Conservation (phyloP, 768 basidiomycete genomes). For the Suillus alpinus region DNA sequence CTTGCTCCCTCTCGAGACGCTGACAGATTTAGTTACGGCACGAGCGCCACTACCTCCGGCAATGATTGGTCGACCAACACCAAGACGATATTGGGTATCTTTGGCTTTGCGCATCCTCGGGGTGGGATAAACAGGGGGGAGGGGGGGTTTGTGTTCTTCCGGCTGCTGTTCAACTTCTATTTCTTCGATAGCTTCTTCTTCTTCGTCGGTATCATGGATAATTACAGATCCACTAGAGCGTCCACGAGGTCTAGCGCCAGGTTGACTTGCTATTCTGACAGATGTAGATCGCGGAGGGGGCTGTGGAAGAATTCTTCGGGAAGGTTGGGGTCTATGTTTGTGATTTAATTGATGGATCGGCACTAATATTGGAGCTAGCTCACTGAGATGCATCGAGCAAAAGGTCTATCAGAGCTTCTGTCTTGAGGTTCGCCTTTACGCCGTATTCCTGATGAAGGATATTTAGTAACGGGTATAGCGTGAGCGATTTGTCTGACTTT, state of each 20-base stretch:
- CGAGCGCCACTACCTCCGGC: constrained; percentile 70
- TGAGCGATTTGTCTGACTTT: constrained; percentile 43
- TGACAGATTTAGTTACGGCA: constrained; percentile 57
- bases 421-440: constrained; percentile 80
- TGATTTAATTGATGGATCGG: constrained; percentile 35
- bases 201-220: constrained; percentile 43
- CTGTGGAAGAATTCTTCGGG: constrained; percentile 19
- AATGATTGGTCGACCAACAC: constrained; percentile 65
- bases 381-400: constrained; percentile 52
- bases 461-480: constrained; percentile 13
- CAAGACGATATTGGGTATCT: constrained; percentile 65
- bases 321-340: constrained; percentile 23
- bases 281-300: constrained; percentile 29
- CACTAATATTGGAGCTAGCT: constrained; percentile 33
- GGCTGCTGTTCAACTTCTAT: constrained; percentile 20
- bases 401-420: constrained; percentile 74
- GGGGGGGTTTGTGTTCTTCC: constrained; percentile 12
- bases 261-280: constrained; percentile 29
- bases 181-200: constrained; percentile 30
- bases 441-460: constrained; percentile 60
- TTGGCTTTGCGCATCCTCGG: constrained; percentile 67
- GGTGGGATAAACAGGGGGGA: constrained; percentile 24
- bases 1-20: constrained; percentile 43
- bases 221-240: constrained; percentile 35
- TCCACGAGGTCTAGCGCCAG: constrained; percentile 25